A percentile compares a stretch with the other conserved stretches of the same genome.
Evolutionary conservation across 2,329 filamentous ascomycete genomes (phyloP).

Genomic region (Cercospora beticola): DNA sequence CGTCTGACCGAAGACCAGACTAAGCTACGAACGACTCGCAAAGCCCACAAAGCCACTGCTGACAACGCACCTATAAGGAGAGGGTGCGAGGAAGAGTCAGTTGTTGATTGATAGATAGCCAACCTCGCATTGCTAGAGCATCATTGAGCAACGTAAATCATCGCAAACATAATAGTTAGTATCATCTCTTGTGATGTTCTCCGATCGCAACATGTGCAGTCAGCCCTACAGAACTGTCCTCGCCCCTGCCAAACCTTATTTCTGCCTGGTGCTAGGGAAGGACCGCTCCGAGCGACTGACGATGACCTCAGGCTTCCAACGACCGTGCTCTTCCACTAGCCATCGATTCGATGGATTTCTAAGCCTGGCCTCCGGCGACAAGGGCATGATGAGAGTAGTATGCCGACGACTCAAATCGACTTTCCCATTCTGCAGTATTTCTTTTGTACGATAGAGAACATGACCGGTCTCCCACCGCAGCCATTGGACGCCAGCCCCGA

Average conservation of each 20-base stretch:
- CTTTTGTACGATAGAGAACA: constrained; percentile 39
- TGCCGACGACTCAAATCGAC: constrained; percentile 39
- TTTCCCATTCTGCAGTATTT: constrained; percentile 43
- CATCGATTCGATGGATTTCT: constrained; percentile 25
- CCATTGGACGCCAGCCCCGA: constrained; percentile 37
- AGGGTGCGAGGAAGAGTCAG: no score
- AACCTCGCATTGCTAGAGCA: no score
- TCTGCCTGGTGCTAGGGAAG: not conserved
- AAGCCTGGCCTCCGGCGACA: constrained; percentile 11
- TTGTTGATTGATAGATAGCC: no score
- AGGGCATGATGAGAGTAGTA: constrained; percentile 18
- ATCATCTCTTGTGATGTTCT: no score
- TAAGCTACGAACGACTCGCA: no score
- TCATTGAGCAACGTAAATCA: no score
- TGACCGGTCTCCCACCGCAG: constrained; percentile 40
- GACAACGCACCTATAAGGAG: no score
- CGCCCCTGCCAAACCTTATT: not conserved
- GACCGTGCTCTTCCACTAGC: not conserved
- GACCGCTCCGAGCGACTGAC: not conserved
- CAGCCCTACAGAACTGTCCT: not conserved
- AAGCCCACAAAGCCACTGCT: no score
- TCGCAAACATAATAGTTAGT: no score
- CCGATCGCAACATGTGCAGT: not conserved
- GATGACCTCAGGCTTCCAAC: constrained; percentile 16
- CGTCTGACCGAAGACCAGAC: no score